Evolutionary conservation across 1,284 basidiomycete species (phyloP).

Genomic region (Lentinula novae-zelandiae): DNA sequence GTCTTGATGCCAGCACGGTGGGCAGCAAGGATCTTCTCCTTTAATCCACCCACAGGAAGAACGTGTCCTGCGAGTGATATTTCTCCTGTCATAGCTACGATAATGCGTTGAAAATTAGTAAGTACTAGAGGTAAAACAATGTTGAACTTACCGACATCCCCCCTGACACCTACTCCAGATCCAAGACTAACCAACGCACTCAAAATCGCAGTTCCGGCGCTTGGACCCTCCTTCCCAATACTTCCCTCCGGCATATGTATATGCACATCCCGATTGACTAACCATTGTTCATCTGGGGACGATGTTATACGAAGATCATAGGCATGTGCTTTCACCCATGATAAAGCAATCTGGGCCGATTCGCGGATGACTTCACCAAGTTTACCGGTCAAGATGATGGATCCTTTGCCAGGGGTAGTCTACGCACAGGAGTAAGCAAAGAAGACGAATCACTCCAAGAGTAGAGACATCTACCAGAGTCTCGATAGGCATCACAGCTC

Average conservation of each 20-base stretch:
- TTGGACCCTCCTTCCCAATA: constrained; percentile 97
- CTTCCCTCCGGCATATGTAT: constrained; percentile 97
- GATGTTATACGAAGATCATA: constrained; percentile 84
- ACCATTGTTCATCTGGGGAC: constrained; percentile 67
- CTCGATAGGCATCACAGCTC: constrained; percentile 97
- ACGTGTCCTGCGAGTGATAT: constrained; percentile 92
- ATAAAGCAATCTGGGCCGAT: constrained; percentile 90
- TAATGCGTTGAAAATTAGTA: constrained; percentile 1
- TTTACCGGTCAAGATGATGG: constrained; percentile 91
- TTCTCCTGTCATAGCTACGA: constrained; percentile 91
- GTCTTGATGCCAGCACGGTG: constrained; percentile 93
- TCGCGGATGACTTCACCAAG: constrained; percentile 97
- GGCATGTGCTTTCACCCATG: constrained; percentile 92
- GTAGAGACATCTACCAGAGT: constrained; percentile 59
- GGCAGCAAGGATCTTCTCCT: constrained; percentile 94
- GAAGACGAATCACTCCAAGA: not conserved
- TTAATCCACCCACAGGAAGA: constrained; percentile 88
- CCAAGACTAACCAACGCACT: constrained; percentile 91
- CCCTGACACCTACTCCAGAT: constrained; percentile 77
- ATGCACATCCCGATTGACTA: constrained; percentile 85
- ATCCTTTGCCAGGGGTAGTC: constrained; percentile 92
- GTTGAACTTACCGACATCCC: constrained; percentile 73
- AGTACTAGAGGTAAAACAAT: constrained; percentile 1
- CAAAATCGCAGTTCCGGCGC: constrained; percentile 91
- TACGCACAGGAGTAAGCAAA: constrained; percentile 24